phyloP scores from a whole-genome alignment of 2,329 filamentous ascomycete genomes.

The Colletotrichum coccodes region DNA sequence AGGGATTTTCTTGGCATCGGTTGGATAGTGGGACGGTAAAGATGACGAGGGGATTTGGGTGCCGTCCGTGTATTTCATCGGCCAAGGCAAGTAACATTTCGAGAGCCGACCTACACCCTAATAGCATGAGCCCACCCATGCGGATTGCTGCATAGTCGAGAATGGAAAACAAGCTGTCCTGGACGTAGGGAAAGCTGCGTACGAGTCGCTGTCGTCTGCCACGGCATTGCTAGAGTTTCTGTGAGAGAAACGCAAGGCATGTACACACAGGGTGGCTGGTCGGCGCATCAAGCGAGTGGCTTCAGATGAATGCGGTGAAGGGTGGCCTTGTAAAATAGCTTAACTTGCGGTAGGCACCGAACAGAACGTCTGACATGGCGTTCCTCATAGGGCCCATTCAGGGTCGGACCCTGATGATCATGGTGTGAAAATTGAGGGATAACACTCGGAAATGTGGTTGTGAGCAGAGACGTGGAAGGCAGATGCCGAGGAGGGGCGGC shows the following conservation, averaged over 20 bases:
- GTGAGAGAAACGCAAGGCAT: not conserved
- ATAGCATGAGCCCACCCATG: not conserved
- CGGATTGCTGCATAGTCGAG: not conserved
- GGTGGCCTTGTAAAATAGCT: conserved; percentile 3
- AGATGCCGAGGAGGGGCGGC: conserved; percentile 9
- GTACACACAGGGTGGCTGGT: not conserved
- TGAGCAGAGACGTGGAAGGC: conserved; percentile 9
- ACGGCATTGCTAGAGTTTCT: conserved; percentile 5
- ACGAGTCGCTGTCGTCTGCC: conserved; percentile 1
- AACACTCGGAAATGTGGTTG: not conserved
- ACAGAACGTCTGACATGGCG: conserved; percentile 7
- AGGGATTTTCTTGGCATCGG: conserved; percentile 3
- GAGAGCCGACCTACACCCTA: not conserved
- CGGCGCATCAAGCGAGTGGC: conserved; percentile 5
- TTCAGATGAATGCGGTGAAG: conserved; percentile 24
- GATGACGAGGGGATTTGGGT: not conserved
- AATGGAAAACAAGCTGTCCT: not conserved
- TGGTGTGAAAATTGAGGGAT: conserved; percentile 8
- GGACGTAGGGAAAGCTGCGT: not conserved
- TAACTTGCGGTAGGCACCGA: not conserved
- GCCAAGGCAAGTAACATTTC: not conserved
- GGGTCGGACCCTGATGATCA: conserved; percentile 28
- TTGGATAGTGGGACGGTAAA: not conserved
- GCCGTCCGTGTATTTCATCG: not conserved
- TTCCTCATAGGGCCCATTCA: conserved; percentile 12